These are phyloP conservation scores for Meyerozyma guilliermondii DNA, from an alignment of 1,139 yeast species.

Conservation along the genomic window DNA sequence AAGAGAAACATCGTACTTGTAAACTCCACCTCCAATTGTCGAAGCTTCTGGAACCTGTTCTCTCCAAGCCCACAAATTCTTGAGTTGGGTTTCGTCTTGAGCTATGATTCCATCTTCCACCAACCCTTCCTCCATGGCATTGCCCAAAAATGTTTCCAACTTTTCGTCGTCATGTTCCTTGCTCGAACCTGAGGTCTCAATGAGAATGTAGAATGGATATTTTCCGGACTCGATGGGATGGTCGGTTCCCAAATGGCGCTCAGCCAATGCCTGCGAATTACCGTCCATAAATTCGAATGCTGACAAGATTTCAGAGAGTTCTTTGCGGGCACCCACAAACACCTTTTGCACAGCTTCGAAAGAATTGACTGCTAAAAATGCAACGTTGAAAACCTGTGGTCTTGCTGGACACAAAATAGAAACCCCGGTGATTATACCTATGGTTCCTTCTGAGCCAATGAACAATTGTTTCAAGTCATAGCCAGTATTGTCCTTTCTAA, in stretches of 20 bases:
- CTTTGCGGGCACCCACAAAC: constrained; percentile 73
- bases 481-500: constrained; percentile 92
- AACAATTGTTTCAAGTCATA: constrained; percentile 87
- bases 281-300: constrained; percentile 96
- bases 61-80: constrained; percentile 90
- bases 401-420: constrained; percentile 90
- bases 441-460: constrained; percentile 90
- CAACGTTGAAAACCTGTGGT: constrained; percentile 83
- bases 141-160: constrained; percentile 74
- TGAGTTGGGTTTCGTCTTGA: constrained; percentile 85
- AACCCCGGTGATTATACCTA: constrained; percentile 87
- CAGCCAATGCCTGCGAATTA: constrained; percentile 64
- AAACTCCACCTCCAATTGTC: constrained; percentile 85
- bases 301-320: constrained; percentile 78
- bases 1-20: constrained; percentile 91
- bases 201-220: constrained; percentile 83
- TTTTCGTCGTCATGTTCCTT: constrained; percentile 80
- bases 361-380: constrained; percentile 76
- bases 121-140: constrained; percentile 75
- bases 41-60: constrained; percentile 90
- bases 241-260: constrained; percentile 45
- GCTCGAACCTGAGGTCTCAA: constrained; percentile 92
- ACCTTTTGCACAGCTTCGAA: constrained; percentile 81
- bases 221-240: constrained; percentile 76
- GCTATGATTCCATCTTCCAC: constrained; percentile 93